Conservation (phyloP, 2,329 filamentous ascomycete genomes). For the Byssothecium circinans region DNA sequence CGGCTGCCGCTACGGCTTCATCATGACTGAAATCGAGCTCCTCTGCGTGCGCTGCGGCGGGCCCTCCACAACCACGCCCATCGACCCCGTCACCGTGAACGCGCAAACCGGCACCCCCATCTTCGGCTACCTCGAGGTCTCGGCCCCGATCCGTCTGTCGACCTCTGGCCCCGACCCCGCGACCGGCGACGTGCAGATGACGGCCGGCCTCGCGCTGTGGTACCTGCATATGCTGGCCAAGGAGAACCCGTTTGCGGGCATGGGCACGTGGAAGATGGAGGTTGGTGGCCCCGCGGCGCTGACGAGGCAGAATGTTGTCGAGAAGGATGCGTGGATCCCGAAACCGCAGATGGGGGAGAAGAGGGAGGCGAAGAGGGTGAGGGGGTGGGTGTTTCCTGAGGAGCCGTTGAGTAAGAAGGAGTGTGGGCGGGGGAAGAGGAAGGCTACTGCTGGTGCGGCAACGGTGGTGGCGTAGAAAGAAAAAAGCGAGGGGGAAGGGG, state of each 20-base stretch:
- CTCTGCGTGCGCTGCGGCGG: constrained; percentile 82
- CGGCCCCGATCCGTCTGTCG: constrained; percentile 58
- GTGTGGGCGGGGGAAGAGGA: constrained; percentile 43
- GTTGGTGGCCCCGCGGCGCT: constrained; percentile 75
- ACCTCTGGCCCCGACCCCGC: constrained; percentile 39
- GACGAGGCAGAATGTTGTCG: constrained; percentile 68
- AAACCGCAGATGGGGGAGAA: constrained; percentile 72
- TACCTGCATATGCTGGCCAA: constrained; percentile 73
- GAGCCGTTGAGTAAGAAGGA: constrained; percentile 73
- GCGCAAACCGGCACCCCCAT: constrained; percentile 63
- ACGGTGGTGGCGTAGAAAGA: constrained; percentile 1
- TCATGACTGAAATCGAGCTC: constrained; percentile 93
- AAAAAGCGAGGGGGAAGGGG: constrained; percentile 23
- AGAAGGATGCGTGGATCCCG: constrained; percentile 76
- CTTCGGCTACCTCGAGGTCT: constrained; percentile 86
- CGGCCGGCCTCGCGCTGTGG: constrained; percentile 75
- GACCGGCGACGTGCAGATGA: constrained; percentile 57
- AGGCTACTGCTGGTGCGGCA: constrained; percentile 14
- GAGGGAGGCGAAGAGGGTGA: constrained; percentile 70
- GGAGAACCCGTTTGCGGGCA: constrained; percentile 61
- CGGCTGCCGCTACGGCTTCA: constrained; percentile 90
- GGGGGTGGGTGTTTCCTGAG: constrained; percentile 77
- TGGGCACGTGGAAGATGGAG: constrained; percentile 67
- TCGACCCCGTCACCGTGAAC: constrained; percentile 42
- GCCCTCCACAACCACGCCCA: constrained; percentile 32